Evolutionary conservation across 768 basidiomycete genomes (phyloP), one percentile per base, ranked within the genome.

Genomic region (Hericium erinaceus): DNA sequence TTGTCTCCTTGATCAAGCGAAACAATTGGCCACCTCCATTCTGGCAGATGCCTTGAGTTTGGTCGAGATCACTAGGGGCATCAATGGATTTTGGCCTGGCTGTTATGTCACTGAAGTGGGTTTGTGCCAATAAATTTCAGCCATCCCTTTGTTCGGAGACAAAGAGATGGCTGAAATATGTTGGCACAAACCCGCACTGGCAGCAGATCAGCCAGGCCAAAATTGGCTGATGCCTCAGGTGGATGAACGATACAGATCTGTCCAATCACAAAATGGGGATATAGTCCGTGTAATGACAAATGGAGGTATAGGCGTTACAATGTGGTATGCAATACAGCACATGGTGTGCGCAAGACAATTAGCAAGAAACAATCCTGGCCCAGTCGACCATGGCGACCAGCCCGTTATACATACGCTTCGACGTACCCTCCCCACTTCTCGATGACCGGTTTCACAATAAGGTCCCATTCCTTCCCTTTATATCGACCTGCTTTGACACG

Each of bases 371-470:
- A 52, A 24, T 7, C 44, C 44, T 46, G 13, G 13, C 13, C 5
- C 49, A 5, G 2, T 24, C 48, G 24, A 39, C 5, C 26, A 41
- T 39, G 10, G 15, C 9, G 40, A 20, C 48, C 26, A 39, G 9
- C 11, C 8, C 28, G 5, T 56, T 41, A 69, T 12, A 70, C 52
- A 60, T 69, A 74, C 0, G 61, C 64, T 54, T 68, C 67, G n/a
- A 80, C 74, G 58, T 88, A 92, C 26, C 59, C 73, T 2, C 85
- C 90, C 90, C 90, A 92, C 53, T 81, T 81, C 66, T 87, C 81
- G 53, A 92, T 80, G 5, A 91, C 81, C 44, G 87, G 87, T 61
- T 80, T 82, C 40, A 92, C 86, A 33, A 92, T 75, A 12, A 69
- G 59, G 55, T 89, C 85, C 85, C 86, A 92, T 69, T 92, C 91